A percentile compares a stretch with the other conserved stretches of the same genome.
phyloP scores from a whole-genome alignment of 1,284 basidiomycete species.

The Singerocomus rubriflavus region DNA sequence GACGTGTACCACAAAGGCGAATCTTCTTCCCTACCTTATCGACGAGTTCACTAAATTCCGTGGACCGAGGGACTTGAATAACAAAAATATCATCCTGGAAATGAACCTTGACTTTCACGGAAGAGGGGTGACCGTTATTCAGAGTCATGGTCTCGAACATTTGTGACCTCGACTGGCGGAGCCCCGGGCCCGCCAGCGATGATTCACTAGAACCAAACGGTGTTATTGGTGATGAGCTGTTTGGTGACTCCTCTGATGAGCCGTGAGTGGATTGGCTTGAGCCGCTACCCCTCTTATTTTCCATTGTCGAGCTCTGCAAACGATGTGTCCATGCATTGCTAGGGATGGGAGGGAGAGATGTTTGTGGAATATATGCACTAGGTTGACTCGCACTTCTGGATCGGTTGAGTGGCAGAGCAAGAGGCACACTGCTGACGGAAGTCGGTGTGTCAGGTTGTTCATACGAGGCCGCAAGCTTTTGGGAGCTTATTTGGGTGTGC shows the following conservation, averaged over 20 bases:
- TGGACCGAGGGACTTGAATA: constrained; percentile 79
- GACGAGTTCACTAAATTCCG: constrained; percentile 78
- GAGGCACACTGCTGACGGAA: constrained; percentile 23
- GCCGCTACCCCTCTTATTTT: constrained; percentile 69
- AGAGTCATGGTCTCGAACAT: constrained; percentile 43
- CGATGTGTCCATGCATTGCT: constrained; percentile 52
- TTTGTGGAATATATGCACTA: constrained; percentile 58
- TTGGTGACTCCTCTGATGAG: constrained; percentile 77
- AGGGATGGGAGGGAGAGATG: constrained; percentile 58
- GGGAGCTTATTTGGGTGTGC: constrained; percentile 71
- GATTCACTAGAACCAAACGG: constrained; percentile 84
- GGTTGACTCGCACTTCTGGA: constrained; percentile 77
- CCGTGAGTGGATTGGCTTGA: constrained; percentile 73
- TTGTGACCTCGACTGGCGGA: constrained; percentile 54
- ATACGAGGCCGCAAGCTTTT: constrained; percentile 53
- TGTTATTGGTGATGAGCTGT: constrained; percentile 77
- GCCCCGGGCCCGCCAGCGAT: constrained; percentile 54
- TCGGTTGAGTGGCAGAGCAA: constrained; percentile 43
- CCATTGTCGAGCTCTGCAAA: constrained; percentile 45
- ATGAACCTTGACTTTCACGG: constrained; percentile 84
- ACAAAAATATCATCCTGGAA: constrained; percentile 91
- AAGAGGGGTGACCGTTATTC: constrained; percentile 32
- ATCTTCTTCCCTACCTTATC: constrained; percentile 93
- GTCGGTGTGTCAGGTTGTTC: constrained; percentile 38
- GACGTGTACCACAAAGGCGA: constrained; percentile 75